Evolutionary conservation across 108 stramenopile genomes (phyloP), one percentile per base, ranked within the genome.

Genomic region (Discostella pseudostelligera): DNA sequence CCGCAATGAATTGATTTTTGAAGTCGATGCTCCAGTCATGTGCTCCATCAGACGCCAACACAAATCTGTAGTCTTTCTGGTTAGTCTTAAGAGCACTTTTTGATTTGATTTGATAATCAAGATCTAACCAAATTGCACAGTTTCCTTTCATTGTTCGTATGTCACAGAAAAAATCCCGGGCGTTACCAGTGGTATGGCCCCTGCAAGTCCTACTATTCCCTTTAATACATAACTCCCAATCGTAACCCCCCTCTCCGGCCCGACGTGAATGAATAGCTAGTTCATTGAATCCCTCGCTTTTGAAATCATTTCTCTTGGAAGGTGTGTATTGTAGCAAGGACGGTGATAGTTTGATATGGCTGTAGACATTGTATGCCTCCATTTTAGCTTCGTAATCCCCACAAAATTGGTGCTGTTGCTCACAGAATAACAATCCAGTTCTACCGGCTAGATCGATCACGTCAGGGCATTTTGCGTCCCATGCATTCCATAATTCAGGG

Each of bases 331-430:
- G 59, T 21, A 76, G 44, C 29, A 76, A 62, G 22, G 62, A 57
- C 14, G 39, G 56, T 40, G 75, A 69, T 26, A 76, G 56, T 21
- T 50, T 47, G 16, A 76, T 42, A 46, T 76, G 67, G 26, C 56
- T 50, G 48, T 76, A 76, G 39, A 76, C 64, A 3, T 69, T 37
- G 45, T 76, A 76, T 22, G 75, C 75, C 25, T 62, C 67, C 20
- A 43, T 22, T 59, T 76, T 67, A 4, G 75, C 75, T 53, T 68
- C 62, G 53, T 47, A 48, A 59, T 76, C 67, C 1, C 75, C 75
- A 26, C 75, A 76, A 39, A 76, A 76, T 59, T 76, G 75, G 63
- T 76, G 75, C 49, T 76, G 75, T 22, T 66, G 62, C 14, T 76
- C 58, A 37, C 75, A 76, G 43, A 76, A 76, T 39, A 76, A 65